Evolutionary conservation across 2,329 filamentous ascomycete species (phyloP).

Genomic region (Trichoderma gracile): DNA sequence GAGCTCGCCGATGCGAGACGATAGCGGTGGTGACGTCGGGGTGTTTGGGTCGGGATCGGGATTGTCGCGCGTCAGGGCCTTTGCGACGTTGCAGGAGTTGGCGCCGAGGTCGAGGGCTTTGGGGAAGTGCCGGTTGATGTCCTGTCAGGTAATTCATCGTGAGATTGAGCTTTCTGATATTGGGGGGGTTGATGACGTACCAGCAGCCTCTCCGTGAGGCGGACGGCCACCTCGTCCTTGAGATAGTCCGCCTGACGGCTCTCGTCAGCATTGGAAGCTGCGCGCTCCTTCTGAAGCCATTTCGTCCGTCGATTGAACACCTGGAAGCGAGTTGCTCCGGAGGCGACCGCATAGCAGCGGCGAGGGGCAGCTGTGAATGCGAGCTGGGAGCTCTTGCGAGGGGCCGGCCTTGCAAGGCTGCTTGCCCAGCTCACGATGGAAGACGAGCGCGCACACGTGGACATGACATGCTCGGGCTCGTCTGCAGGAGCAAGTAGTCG

Average conservation of each 20-base stretch:
- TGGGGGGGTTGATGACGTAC: conserved; percentile 46
- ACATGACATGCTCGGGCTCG: conserved; percentile 34
- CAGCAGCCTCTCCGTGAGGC: conserved; percentile 82
- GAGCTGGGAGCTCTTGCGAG: conserved; percentile 26
- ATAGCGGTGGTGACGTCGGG: conserved; percentile 65
- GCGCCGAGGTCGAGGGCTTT: conserved; percentile 89
- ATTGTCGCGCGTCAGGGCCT: conserved; percentile 71
- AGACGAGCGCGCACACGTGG: conserved; percentile 33
- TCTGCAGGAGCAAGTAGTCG: conserved; percentile 26
- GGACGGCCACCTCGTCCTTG: conserved; percentile 83
- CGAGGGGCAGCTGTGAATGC: conserved; percentile 31
- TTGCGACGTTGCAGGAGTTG: conserved; percentile 92
- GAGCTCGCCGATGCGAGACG: conserved; percentile 70
- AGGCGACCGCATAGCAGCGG: conserved; percentile 73
- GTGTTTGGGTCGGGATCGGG: conserved; percentile 60
- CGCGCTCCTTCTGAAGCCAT: conserved; percentile 87
- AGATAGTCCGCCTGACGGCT: conserved; percentile 88
- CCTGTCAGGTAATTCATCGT: conserved; percentile 49
- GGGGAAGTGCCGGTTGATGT: conserved; percentile 87
- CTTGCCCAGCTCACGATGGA: conserved; percentile 31
- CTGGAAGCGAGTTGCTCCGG: conserved; percentile 76
- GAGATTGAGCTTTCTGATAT: no score
- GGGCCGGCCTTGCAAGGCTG: conserved; percentile 32
- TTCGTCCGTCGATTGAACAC: conserved; percentile 90
- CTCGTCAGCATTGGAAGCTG: conserved; percentile 66